Evolutionary conservation across 2,329 filamentous ascomycete species (phyloP), one percentile per base, ranked within the genome.

Genomic region (Cordyceps javanica): DNA sequence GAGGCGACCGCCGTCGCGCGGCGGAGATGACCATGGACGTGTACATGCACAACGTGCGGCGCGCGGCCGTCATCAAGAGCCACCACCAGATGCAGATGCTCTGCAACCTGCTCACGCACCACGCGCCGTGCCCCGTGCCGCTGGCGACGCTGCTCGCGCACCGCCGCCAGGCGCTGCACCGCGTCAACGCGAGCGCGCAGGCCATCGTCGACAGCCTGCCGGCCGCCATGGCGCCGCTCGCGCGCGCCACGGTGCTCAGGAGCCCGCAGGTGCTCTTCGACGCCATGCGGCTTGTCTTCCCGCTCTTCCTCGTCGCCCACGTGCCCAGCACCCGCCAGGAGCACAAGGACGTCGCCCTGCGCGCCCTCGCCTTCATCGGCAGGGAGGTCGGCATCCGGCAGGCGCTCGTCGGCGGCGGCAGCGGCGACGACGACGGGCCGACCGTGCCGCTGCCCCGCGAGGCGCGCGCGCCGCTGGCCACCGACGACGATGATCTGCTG

Each of bases 201-300:
- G 62, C 62, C 1, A 68, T 75, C 9, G 30, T 74, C 19, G 61
- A 67, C 13, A 59, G 58, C 25, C 60, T 70, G 5, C 66, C 67
- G 1, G 38, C 21, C 11, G 59, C 65, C 7, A 60, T 74, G 10
- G 66, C 65, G 13, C 64, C 65, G 2, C 61, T 65, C 21, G 55
- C 62, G 10, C 50, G 50, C 25, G 10, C 38, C 16, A 23, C 38
- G 50, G 50, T 44, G 50, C 36, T 41, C 25, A 59, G 61, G 2
- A 60, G 63, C 36, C 72, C 72, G 23, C 65, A 62, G 41, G 64
- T 66, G 11, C 60, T 73, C 39, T 73, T 74, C 55, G 70, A 73
- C 28, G 71, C 70, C 1, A 57, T 75, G 39, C 70, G 68, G 63
- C 59, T 74, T 28, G 64, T 75, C 16, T 75, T 72, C 69, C 73